Conservation (phyloP, 2,329 filamentous ascomycete genomes). For the Pyricularia grisea region DNA sequence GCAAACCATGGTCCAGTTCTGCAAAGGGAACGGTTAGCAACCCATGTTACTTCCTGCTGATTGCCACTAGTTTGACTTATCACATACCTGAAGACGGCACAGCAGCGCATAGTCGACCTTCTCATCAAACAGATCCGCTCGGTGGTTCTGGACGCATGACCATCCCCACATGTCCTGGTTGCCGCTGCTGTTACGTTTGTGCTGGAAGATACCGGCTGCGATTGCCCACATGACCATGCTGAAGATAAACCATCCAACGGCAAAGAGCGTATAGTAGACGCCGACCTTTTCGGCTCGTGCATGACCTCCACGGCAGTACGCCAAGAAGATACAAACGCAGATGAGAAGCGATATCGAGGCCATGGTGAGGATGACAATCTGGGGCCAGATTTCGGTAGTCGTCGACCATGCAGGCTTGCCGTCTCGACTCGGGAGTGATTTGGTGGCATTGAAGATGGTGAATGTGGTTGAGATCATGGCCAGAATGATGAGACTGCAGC, state of each 20-base stretch:
- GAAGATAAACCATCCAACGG: conserved; percentile 87
- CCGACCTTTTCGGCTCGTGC: conserved; percentile 82
- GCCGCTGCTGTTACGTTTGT: conserved; percentile 59
- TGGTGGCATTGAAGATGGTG: conserved; percentile 86
- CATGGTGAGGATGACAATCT: conserved; percentile 72
- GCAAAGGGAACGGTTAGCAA: conserved; percentile 18
- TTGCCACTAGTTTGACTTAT: background rate
- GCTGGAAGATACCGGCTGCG: conserved; percentile 76
- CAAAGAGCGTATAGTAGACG: conserved; percentile 92
- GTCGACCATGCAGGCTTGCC: conserved; percentile 76
- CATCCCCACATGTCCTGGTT: conserved; percentile 96
- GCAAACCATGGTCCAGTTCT: conserved; percentile 95
- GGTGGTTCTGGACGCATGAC: conserved; percentile 87
- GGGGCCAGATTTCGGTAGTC: conserved; percentile 77
- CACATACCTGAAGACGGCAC: conserved; percentile 73
- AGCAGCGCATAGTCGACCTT: conserved; percentile 84
- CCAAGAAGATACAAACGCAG: conserved; percentile 71
- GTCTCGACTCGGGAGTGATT: conserved; percentile 62
- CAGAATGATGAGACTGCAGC: conserved; percentile 90
- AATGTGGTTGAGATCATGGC: conserved; percentile 85
- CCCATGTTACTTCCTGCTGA: background rate
- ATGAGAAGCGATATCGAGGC: conserved; percentile 72
- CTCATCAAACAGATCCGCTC: conserved; percentile 65
- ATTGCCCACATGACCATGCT: conserved; percentile 88
- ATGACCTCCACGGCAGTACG: conserved; percentile 85